These are phyloP conservation scores for Antitrichia curtipendula DNA, from an alignment of 225 moss, liverwort and hornwort species.

Conservation along the genomic window DNA sequence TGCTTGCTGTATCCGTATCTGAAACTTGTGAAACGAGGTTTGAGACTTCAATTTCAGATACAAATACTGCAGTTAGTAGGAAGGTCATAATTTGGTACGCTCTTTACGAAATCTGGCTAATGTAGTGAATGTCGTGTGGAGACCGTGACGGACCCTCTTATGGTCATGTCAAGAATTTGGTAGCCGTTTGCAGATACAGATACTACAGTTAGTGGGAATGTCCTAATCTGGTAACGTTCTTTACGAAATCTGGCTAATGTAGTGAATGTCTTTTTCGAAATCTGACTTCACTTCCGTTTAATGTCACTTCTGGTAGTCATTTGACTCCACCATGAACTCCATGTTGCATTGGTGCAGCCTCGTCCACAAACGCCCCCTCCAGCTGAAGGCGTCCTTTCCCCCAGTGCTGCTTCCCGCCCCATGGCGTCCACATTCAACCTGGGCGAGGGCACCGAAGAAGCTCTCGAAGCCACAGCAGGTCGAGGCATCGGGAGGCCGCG, in stretches of 20 bases:
- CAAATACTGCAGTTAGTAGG: neutral
- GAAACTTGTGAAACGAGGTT: neutral
- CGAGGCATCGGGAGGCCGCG: conserved; percentile 4
- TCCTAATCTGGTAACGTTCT: neutral
- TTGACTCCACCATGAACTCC: neutral
- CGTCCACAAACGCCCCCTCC: neutral
- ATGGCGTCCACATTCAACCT: conserved; percentile 2
- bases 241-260: neutral
- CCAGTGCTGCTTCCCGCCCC: neutral
- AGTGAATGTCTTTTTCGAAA: neutral
- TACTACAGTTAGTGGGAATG: neutral
- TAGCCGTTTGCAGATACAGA: neutral
- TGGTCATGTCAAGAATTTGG: neutral
- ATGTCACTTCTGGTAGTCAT: neutral
- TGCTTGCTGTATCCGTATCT: neutral
- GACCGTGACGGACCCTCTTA: neutral
- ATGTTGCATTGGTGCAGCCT: neutral
- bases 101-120: neutral
- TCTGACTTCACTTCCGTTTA: neutral
- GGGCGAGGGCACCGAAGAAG: neutral
- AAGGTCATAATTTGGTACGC: neutral
- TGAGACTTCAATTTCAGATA: neutral
- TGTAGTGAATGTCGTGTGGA: neutral
- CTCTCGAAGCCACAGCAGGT: neutral
- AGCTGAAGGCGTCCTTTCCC: conserved; percentile 9